Conservation (phyloP, 2,329 filamentous ascomycete genomes). For the Hypoxylon sp. region DNA sequence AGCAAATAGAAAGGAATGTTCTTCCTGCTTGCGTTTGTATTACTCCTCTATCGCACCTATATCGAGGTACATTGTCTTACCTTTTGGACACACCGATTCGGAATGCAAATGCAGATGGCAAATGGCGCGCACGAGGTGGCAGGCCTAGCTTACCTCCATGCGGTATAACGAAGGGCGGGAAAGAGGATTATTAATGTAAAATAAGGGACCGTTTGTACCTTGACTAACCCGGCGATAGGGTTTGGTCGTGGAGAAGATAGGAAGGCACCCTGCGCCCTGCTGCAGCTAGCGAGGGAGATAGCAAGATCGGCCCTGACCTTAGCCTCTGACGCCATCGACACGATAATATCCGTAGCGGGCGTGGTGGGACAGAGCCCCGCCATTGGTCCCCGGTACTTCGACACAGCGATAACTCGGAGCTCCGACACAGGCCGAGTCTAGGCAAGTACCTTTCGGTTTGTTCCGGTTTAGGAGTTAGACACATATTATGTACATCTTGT, state of each 20-base stretch:
- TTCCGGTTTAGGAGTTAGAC: constrained; percentile 34
- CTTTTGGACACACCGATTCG: constrained; percentile 33
- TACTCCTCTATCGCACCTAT: constrained; percentile 10
- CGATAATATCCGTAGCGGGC: constrained; percentile 24
- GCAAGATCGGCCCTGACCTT: constrained; percentile 27
- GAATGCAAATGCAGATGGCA: constrained; percentile 1
- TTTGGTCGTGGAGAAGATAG: constrained; percentile 8
- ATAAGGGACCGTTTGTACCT: constrained; percentile 1
- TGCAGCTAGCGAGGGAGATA: constrained; percentile 20
- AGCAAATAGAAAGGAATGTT: constrained; percentile 6
- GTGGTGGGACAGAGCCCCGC: constrained; percentile 36
- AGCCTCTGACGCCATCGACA: constrained; percentile 44
- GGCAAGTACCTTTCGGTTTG: constrained; percentile 28
- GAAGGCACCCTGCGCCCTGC: constrained; percentile 1
- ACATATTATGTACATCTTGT: background rate
- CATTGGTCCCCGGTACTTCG: constrained; percentile 29
- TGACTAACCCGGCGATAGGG: constrained; percentile 8
- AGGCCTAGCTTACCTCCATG: constrained; percentile 24
- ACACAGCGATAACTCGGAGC: constrained; percentile 17
- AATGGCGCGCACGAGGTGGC: constrained; percentile 10
- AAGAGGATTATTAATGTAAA: constrained; percentile 35
- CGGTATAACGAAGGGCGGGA: constrained; percentile 26
- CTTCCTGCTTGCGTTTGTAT: constrained; percentile 10
- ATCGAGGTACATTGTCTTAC: constrained; percentile 18
- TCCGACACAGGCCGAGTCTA: constrained; percentile 35